A percentile compares a stretch with the other conserved stretches of the same genome.
phyloP scores from a whole-genome alignment of 768 basidiomycete species.

The Trametes meyenii region DNA sequence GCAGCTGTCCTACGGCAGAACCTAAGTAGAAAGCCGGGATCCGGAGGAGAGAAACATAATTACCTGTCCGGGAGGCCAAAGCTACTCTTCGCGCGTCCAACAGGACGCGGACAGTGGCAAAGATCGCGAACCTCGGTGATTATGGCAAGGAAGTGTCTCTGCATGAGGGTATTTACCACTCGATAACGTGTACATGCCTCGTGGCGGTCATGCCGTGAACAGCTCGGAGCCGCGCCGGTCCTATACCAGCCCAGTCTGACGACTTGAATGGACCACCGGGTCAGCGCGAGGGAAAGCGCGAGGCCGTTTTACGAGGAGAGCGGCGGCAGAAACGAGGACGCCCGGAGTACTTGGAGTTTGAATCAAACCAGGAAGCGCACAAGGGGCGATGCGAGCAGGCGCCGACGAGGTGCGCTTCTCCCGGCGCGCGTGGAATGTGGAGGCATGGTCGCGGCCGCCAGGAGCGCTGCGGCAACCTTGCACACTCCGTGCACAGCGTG shows the following conservation, averaged over 20 bases:
- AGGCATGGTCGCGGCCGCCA: too few relatives aligned
- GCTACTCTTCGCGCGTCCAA: not conserved
- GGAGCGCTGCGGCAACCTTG: too few relatives aligned
- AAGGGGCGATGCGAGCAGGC: not conserved
- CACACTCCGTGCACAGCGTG: too few relatives aligned
- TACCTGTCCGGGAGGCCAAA: not conserved
- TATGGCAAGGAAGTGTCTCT: not conserved
- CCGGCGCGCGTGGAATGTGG: too few relatives aligned
- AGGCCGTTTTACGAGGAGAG: not conserved
- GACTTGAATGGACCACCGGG: too few relatives aligned
- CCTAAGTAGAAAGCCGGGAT: not conserved
- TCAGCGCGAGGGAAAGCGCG: not conserved
- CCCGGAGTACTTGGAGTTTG: too few relatives aligned
- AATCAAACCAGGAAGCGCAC: too few relatives aligned
- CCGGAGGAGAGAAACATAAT: not conserved
- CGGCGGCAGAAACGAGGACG: too few relatives aligned
- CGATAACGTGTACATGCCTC: constrained; percentile 9
- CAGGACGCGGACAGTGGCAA: not conserved
- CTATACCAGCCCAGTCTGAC: too few relatives aligned
- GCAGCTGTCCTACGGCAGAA: constrained; percentile 4
- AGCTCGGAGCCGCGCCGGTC: constrained; percentile 4
- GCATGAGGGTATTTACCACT: not conserved
- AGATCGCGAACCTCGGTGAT: not conserved
- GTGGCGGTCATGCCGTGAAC: not conserved
- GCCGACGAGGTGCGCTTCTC: too few relatives aligned